phyloP scores from a whole-genome alignment of 2,329 filamentous ascomycete genomes.

The Trichoderma sp. region DNA sequence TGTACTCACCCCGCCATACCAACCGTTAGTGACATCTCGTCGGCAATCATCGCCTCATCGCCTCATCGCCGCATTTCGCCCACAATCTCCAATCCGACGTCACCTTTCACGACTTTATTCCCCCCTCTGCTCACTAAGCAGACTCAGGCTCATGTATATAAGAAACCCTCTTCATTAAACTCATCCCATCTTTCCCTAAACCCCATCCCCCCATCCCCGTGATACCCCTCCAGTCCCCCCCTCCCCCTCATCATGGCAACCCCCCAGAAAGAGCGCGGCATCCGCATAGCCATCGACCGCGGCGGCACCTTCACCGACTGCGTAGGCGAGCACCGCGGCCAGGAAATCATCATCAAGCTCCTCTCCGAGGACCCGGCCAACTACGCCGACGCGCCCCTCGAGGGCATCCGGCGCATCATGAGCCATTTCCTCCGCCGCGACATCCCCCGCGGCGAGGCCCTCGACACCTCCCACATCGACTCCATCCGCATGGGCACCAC shows the following conservation, averaged over 20 bases:
- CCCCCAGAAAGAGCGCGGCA: constrained; percentile 53
- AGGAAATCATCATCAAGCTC: constrained; percentile 83
- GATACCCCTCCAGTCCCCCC: no score
- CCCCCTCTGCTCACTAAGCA: constrained; percentile 18
- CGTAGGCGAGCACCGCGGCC: constrained; percentile 76
- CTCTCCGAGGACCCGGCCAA: constrained; percentile 88
- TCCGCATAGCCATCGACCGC: constrained; percentile 76
- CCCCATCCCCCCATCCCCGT: no score
- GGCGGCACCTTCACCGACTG: constrained; percentile 94
- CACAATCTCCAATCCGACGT: neutral
- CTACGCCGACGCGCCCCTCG: constrained; percentile 86
- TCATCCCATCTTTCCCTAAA: neutral
- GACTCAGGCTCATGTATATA: neutral
- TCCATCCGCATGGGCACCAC: constrained; percentile 96
- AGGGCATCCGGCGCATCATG: constrained; percentile 86
- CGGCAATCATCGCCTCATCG: constrained; percentile 20
- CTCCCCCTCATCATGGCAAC: constrained; percentile 41
- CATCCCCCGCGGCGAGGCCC: constrained; percentile 74
- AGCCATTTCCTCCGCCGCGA: constrained; percentile 73
- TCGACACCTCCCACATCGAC: constrained; percentile 83
- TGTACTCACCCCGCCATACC: constrained; percentile 22
- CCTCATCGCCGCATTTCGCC: constrained; percentile 10
- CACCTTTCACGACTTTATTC: neutral
- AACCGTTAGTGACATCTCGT: neutral
- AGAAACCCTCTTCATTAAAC: neutral